Evolutionary conservation across 1,284 basidiomycete genomes (phyloP).

Genomic region (Cryptococcus sp.): DNA sequence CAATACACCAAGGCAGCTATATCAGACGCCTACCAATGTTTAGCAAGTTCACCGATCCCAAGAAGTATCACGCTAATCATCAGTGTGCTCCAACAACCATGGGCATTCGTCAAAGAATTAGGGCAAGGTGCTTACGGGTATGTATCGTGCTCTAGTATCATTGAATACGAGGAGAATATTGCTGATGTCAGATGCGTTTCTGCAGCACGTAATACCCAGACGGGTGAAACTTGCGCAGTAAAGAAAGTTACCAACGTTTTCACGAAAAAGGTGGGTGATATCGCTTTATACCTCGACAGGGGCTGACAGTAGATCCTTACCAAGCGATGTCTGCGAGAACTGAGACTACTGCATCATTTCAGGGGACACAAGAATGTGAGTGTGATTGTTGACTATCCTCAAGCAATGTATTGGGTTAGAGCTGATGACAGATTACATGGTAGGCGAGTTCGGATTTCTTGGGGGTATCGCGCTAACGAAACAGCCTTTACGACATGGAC

Average conservation of each 20-base stretch:
- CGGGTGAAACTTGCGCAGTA: constrained; percentile 77
- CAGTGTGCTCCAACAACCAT: constrained; percentile 79
- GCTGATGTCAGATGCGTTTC: constrained; percentile 61
- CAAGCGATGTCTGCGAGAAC: constrained; percentile 88
- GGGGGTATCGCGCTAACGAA: not conserved
- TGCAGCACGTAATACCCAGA: constrained; percentile 73
- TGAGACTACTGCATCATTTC: constrained; percentile 92
- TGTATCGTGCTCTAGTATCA: constrained; percentile 6
- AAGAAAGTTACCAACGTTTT: constrained; percentile 87
- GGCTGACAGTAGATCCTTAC: constrained; percentile 65
- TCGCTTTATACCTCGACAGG: not conserved
- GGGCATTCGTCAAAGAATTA: constrained; percentile 90
- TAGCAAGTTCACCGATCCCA: constrained; percentile 37
- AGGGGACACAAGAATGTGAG: constrained; percentile 91
- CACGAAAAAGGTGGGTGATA: constrained; percentile 59
- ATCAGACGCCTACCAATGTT: constrained; percentile 45
- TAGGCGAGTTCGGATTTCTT: constrained; percentile 3
- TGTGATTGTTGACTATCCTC: constrained; percentile 4
- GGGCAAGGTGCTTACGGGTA: constrained; percentile 87
- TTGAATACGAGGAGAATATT: not conserved
- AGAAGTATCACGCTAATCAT: not conserved
- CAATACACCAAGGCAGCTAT: constrained; percentile 44
- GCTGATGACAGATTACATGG: constrained; percentile 62
- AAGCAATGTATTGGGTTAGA: not conserved
- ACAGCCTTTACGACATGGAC: constrained; percentile 89